Base-by-base conservation (phyloP, 139 green algal species). In the Micractinium sp. region DNA sequence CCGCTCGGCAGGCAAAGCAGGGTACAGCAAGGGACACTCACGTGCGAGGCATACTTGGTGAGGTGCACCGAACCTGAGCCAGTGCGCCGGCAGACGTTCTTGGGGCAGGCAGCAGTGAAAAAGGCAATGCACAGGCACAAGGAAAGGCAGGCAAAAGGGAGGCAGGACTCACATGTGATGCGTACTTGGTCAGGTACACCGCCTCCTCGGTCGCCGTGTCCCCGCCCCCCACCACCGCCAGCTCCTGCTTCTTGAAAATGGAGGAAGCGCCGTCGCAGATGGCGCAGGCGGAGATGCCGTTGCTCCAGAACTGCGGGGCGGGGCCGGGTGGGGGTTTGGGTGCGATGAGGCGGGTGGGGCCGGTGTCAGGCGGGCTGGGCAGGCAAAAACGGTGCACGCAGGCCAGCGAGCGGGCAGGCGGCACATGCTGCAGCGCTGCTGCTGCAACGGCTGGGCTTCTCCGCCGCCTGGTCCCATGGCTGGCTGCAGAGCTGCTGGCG, bases 131-230 rank as follows among this genome's bases (percentile, higher is more conserved):
- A 56, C 47, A 75, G 1, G 1, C 67, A 35, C 19, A 29, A 18
- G n/a, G 67, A 29, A n/a, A 75, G 16, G 22, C 66, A 75, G 67
- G 7, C 18, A 25, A 15, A 29, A 56, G 47, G 47, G 47, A 16
- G n/a, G 47, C 5, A 22, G 1, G 31, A 85, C 83, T 80, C 83
- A 87, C 83, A 29, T 98, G 93, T 60, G 85, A 96, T 18, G 80
- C 93, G 85, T 99, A 99, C 92, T 99, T 99, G 47, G 97, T 99
- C 2, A 99, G 93, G 93, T 99, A 99, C 25, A 99, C 82, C 0
- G 98, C 96, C 91, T 99, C 98, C 92, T 99, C 98, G 9, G 93
- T 93, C 15, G 98, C 98, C 20, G 96, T 99, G 93, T 99, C 98
- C 2, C 98, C 98, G 41, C 98, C 98, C 63, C 98, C 98, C 38